Base-by-base conservation (phyloP, 2,329 filamentous ascomycete genomes). In the Metarhizium rileyi region DNA sequence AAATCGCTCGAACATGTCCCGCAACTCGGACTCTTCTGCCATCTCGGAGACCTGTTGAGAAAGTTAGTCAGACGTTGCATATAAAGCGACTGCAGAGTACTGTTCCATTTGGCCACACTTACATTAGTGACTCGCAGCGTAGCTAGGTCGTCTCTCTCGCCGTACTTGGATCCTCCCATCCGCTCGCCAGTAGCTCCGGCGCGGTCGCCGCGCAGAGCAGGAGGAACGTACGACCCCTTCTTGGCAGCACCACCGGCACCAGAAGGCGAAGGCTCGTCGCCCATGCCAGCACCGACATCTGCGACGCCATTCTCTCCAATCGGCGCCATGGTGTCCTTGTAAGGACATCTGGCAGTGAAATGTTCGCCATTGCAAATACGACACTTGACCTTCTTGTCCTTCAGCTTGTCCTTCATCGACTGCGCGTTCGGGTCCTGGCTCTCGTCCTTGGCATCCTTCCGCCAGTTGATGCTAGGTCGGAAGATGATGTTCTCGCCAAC, bases 371-470 rank as follows among this genome's bases (percentile, higher is more conserved):
- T 87, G 76, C 93, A 98, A 68, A 98, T 97, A 79, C 93, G 87
- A 73, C 93, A 98, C 81, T 97, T 97, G 78, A 98, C 94, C 77
- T 96, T 94, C 82, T 96, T 95, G 76, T 96, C 90, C 81, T 93
- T 95, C 64, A 97, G 78, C 74, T 87, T 85, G 66, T 84, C 81
- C 74, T 87, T 87, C 73, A 86, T 80, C 62, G 77, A 77, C 71
- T 86, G 81, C 62, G 85, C 83, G 69, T 87, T 86, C 63, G 78
- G 72, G 62, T 83, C 81, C 65, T 82, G 80, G 72, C 81, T 79
- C 73, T 91, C 87, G 67, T 86, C 86, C 72, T 88, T 87, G 66
- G 86, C 84, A 58, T 87, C 87, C 64, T 87, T 83, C 76, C 90
- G 91, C 90, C 90, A 98, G 78, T 94, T 95, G 61, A 87, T 80